A percentile compares a stretch with the other conserved stretches of the same genome.
These are phyloP conservation scores for Hevea brasiliensis DNA, from an alignment of 345 rosid genomes.

Conservation along the genomic window DNA sequence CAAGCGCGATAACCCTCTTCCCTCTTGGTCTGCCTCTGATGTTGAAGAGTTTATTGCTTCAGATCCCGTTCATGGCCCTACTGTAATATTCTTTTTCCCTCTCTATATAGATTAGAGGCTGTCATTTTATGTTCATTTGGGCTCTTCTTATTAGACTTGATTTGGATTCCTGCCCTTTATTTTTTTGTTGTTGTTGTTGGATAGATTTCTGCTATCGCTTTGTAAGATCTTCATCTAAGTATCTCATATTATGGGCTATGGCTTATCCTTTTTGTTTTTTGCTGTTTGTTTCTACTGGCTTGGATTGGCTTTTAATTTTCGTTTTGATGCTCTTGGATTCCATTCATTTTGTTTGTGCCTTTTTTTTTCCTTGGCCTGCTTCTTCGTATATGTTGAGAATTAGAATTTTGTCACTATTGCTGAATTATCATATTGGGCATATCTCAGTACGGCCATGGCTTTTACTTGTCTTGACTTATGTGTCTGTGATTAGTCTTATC, in stretches of 20 bases:
- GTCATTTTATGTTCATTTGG: background rate
- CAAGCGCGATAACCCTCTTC: slow-evolving; percentile 57
- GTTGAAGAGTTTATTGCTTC: slow-evolving; percentile 78
- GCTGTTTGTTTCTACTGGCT: background rate
- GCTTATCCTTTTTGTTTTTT: background rate
- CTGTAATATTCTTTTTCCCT: slow-evolving; percentile 39
- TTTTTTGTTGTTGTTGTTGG: background rate
- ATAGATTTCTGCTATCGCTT: background rate
- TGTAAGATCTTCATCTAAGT: background rate
- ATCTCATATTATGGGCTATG: background rate
- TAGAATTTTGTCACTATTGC: background rate
- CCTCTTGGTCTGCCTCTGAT: slow-evolving; percentile 81
- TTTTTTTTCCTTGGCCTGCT: background rate
- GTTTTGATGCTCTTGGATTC: too few species aligned
- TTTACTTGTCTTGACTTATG: background rate
- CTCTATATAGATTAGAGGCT: background rate
- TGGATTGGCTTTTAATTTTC: background rate
- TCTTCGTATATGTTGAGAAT: background rate
- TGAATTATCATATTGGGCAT: too few species aligned
- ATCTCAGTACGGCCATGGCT: too few species aligned
- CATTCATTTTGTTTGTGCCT: too few species aligned
- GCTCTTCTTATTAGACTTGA: background rate
- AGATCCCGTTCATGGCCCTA: slow-evolving; percentile 80
- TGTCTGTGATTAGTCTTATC: too few species aligned
- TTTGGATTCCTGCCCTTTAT: background rate